Base-by-base conservation (phyloP, 2,329 filamentous ascomycete species). In the Sporothrix sp. region DNA sequence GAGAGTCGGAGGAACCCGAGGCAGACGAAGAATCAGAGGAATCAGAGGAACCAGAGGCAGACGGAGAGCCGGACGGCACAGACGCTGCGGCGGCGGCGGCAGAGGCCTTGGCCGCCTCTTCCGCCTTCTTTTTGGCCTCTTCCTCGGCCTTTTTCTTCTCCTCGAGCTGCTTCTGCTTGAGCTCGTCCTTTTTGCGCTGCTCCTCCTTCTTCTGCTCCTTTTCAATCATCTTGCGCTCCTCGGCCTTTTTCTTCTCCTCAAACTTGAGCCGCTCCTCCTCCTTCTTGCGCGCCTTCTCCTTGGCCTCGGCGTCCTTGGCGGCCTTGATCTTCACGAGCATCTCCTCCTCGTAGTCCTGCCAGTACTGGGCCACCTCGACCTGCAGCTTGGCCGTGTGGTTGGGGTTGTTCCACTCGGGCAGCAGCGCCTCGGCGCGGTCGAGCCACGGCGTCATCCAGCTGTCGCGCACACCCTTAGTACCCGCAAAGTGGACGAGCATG, bases 401-500 rank as follows among this genome's bases (percentile, higher is more conserved):
- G 8, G 55, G 51, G 52, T 63, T 60, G 56, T 57, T 57, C 61
- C 61, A 63, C 51, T 62, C 56, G 4, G 61, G 61, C 18, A 61
- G 56, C 47, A 54, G 36, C 21, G 56, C 52, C 54, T 63, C 61
- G 23, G 58, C 54, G 11, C 61, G 55, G 43, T 59, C 57, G 7
- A 62, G 54, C 61, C 61, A 63, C 5, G 58, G 61, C 14, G 48
- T 54, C 61, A 63, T 63, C 61, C 61, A 63, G 56, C 60, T 62
- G 52, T 63, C 61, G 36, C 61, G 57, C 46, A 62, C 60, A n/a
- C 50, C 46, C 25, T 58, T 59, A 14, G 59, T 58, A 10, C 61
- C 61, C 3, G 61, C 61, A 53, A 63, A 63, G 52, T 63, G 61
- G 39, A 62, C 59, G 13, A 60, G 50, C 54, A 63, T 37, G 50